Conservation (phyloP, 192 early-diverging fungal species). For the Coemansia sp. region DNA sequence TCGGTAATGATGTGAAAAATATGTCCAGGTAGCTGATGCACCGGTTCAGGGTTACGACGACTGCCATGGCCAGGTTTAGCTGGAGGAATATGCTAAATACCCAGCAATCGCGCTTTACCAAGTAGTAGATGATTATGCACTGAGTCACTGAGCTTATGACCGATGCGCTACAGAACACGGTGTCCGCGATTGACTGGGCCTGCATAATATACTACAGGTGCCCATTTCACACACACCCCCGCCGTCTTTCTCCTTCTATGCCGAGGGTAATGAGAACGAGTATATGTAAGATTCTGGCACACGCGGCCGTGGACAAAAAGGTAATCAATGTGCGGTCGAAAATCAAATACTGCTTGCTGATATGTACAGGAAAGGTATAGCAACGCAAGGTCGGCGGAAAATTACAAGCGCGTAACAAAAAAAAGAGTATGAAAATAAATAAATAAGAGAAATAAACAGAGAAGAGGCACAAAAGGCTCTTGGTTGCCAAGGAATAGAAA, state of each 20-base stretch:
- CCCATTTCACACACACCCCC: constrained; percentile 3
- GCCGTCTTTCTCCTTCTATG: not conserved
- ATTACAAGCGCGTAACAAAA: not conserved
- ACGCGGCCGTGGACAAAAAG: not conserved
- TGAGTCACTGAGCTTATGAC: constrained; percentile 38
- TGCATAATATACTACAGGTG: constrained; percentile 32
- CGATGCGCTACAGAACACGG: constrained; percentile 49
- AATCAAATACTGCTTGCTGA: not conserved
- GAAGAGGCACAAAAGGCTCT: not conserved
- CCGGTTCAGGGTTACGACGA: constrained; percentile 42
- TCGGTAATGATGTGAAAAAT: constrained; percentile 37
- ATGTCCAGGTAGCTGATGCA: constrained; percentile 54
- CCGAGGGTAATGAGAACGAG: not conserved
- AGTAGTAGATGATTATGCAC: constrained; percentile 38
- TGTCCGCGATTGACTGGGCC: constrained; percentile 44
- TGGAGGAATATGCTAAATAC: constrained; percentile 54
- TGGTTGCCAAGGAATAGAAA: not conserved
- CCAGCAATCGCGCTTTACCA: constrained; percentile 49
- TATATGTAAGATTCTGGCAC: not conserved
- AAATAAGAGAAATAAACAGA: not conserved
- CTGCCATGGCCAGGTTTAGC: constrained; percentile 51
- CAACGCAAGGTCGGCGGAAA: not conserved
- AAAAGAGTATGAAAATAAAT: constrained; percentile 5
- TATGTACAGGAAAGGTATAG: not conserved
- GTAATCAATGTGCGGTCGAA: not conserved